Evolutionary conservation across 2,329 filamentous ascomycete genomes (phyloP).

Genomic region (Colletotrichum sp.): DNA sequence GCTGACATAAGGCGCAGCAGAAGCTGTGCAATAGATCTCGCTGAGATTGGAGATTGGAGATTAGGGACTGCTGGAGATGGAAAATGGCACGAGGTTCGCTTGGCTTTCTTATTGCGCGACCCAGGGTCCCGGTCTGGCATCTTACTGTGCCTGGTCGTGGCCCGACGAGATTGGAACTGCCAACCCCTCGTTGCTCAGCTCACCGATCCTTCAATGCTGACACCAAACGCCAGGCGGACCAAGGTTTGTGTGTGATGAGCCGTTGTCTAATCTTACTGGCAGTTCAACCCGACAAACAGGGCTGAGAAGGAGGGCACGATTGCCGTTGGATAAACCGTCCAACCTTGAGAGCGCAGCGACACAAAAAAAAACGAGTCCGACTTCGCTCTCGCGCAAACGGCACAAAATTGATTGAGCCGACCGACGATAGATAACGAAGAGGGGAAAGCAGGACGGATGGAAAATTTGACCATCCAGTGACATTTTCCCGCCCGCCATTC

Average conservation of each 20-base stretch:
- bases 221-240: not conserved
- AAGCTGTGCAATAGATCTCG: slow-evolving; percentile 1
- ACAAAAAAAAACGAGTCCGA: not conserved
- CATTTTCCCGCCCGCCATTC: not conserved
- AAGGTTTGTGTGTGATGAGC: not conserved
- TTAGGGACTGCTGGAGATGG: not conserved
- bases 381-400: slow-evolving; percentile 1
- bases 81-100: slow-evolving; percentile 1
- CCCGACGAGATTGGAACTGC: not conserved
- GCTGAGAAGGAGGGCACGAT: not conserved
- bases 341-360: not conserved
- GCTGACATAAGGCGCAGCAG: slow-evolving; percentile 14
- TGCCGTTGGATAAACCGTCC: not conserved
- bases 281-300: not conserved
- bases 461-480: not conserved
- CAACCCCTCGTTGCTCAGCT: not conserved
- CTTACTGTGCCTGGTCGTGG: not conserved
- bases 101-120: not conserved
- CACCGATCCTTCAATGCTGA: not conserved
- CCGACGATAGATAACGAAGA: not conserved
- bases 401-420: not conserved
- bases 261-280: not conserved
- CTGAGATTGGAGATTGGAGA: slow-evolving; percentile 10
- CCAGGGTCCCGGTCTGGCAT: not conserved
- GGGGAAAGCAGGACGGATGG: not conserved